Percentiles rank a stretch among this genome's conserved stretches.
These are phyloP conservation scores for Vicia sativa DNA, from an alignment of 306 rosid species.

Conservation along the genomic window DNA sequence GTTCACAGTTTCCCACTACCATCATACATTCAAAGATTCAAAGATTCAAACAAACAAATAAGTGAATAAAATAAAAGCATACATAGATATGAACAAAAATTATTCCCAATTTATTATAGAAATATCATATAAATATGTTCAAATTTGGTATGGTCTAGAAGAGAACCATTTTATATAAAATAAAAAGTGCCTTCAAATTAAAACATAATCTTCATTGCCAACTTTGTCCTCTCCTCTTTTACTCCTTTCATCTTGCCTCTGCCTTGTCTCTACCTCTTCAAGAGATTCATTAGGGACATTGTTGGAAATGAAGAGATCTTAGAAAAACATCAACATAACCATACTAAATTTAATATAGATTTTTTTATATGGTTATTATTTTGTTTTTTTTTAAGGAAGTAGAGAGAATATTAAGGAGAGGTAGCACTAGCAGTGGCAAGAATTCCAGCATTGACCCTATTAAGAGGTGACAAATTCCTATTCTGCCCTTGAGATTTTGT, in stretches of 20 bases:
- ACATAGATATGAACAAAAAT: slow-evolving; percentile 45
- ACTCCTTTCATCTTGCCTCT: slow-evolving; percentile 2
- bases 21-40: slow-evolving; percentile 20
- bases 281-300: slow-evolving; percentile 48
- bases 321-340: slow-evolving; percentile 39
- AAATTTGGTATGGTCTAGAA: slow-evolving; percentile 59
- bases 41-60: no score
- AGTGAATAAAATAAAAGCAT: slow-evolving; percentile 21
- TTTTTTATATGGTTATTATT: background rate
- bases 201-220: slow-evolving; percentile 53
- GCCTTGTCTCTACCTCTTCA: slow-evolving; percentile 32
- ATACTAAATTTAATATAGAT: slow-evolving; percentile 32
- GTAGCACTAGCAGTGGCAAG: slow-evolving; percentile 13
- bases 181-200: slow-evolving; percentile 43
- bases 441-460: slow-evolving; percentile 17
- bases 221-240: slow-evolving; percentile 60
- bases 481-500: slow-evolving; percentile 61
- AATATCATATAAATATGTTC: slow-evolving; percentile 57
- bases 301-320: slow-evolving; percentile 48
- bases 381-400: slow-evolving; percentile 5
- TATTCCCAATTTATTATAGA: slow-evolving; percentile 64
- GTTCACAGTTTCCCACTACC: background rate
- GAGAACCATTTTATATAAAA: slow-evolving; percentile 40
- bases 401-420: slow-evolving; percentile 46
- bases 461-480: slow-evolving; percentile 33